Percentiles rank a stretch among this genome's conserved stretches.
Evolutionary conservation across 2,329 filamentous ascomycete genomes (phyloP).

Genomic region (Colletotrichum spaethianum): DNA sequence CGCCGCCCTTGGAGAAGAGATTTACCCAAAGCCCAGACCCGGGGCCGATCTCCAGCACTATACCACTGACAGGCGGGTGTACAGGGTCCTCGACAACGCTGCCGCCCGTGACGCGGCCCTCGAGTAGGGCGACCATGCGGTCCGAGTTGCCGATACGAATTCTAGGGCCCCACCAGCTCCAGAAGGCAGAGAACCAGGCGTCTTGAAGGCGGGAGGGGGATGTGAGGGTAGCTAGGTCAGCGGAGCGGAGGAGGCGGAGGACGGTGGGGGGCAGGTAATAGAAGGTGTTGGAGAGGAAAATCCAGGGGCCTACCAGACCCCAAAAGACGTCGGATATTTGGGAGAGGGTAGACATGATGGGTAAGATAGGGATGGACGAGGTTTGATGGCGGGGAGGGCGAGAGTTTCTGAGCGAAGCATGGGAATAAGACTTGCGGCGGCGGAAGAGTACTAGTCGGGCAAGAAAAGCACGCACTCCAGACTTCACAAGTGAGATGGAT

Average conservation of each 20-base stretch:
- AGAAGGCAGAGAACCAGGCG: slow-evolving; percentile 75
- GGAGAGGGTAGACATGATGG: slow-evolving; percentile 46
- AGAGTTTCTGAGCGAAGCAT: neutral
- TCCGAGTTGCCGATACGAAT: slow-evolving; percentile 59
- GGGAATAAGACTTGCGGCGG: neutral
- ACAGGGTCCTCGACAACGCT: slow-evolving; percentile 50
- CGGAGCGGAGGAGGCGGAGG: slow-evolving; percentile 53
- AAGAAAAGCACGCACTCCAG: neutral
- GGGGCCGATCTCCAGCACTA: slow-evolving; percentile 74
- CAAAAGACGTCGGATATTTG: slow-evolving; percentile 43
- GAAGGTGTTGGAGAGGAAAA: slow-evolving; percentile 65
- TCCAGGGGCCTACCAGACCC: slow-evolving; percentile 63
- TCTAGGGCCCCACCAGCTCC: slow-evolving; percentile 67
- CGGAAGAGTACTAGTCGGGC: too few relatives aligned
- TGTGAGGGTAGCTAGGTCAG: slow-evolving; percentile 55
- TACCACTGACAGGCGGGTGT: slow-evolving; percentile 60
- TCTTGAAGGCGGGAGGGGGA: slow-evolving; percentile 58
- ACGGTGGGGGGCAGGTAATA: slow-evolving; percentile 68
- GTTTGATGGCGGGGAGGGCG: neutral
- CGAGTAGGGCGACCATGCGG: slow-evolving; percentile 67
- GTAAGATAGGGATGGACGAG: neutral
- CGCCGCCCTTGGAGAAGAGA: slow-evolving; percentile 56
- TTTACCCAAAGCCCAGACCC: slow-evolving; percentile 74
- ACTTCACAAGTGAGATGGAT: neutral
- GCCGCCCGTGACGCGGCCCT: slow-evolving; percentile 61